Percentiles rank a stretch among this genome's conserved stretches.
Conservation (phyloP, 768 basidiomycete genomes). For the Leccinum olivaceopallidum region DNA sequence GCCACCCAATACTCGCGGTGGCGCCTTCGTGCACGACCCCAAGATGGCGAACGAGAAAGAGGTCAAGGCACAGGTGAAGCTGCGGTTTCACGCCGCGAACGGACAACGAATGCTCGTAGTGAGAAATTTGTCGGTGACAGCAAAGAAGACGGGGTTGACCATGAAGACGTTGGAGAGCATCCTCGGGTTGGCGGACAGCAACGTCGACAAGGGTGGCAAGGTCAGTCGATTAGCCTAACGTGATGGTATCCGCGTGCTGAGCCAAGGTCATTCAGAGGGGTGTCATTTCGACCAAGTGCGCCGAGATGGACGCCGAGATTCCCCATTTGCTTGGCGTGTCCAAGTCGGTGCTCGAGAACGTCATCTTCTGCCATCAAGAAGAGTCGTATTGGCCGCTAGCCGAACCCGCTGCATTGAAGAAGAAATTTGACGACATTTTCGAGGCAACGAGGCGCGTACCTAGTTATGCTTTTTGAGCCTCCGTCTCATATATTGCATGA, state of each 20-base stretch:
- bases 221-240: constrained; percentile 38
- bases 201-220: constrained; percentile 71
- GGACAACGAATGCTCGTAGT: constrained; percentile 88
- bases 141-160: constrained; percentile 89
- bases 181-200: constrained; percentile 68
- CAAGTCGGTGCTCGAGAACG: constrained; percentile 97
- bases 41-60: constrained; percentile 99
- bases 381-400: constrained; percentile 98
- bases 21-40: constrained; percentile 98
- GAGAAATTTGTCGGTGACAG: constrained; percentile 87
- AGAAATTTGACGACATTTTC: constrained; percentile 99
- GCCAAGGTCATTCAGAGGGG: constrained; percentile 53
- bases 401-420: constrained; percentile 89
- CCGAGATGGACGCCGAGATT: constrained; percentile 94
- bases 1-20: constrained; percentile 95
- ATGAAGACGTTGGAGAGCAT: constrained; percentile 99
- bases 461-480: not conserved
- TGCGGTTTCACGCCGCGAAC: constrained; percentile 90
- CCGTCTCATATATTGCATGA: not conserved
- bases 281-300: constrained; percentile 95
- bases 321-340: constrained; percentile 93
- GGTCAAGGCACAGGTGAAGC: constrained; percentile 96
- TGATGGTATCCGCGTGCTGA: not conserved
- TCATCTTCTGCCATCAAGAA: constrained; percentile 99
- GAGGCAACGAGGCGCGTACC: constrained; percentile 84